These are phyloP conservation scores for Penicillium capsulatum DNA, from an alignment of 2,329 filamentous ascomycete genomes.

Conservation along the genomic window DNA sequence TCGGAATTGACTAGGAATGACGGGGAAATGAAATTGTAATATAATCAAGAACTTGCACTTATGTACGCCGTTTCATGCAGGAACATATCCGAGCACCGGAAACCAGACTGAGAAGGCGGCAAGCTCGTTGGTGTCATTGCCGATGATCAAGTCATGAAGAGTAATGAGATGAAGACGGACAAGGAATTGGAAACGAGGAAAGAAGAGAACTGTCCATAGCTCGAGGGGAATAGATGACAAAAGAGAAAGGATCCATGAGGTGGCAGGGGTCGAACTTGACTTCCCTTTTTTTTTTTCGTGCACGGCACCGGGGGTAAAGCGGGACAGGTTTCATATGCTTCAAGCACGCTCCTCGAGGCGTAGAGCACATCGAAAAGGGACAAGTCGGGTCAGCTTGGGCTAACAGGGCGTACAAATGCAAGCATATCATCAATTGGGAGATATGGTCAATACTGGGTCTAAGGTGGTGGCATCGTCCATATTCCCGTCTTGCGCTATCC, in stretches of 20 bases:
- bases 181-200: background rate
- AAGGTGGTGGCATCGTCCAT: no score
- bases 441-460: no score
- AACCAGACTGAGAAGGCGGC: constrained; percentile 9
- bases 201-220: constrained; percentile 3
- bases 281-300: background rate
- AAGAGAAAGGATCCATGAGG: background rate
- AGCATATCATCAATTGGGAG: no score
- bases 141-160: constrained; percentile 1
- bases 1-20: background rate
- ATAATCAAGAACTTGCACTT: constrained; percentile 15
- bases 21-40: constrained; percentile 7
- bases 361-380: no score
- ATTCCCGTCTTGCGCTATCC: no score
- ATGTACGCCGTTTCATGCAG: constrained; percentile 25
- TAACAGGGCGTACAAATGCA: no score
- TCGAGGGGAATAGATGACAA: background rate
- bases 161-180: background rate
- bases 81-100: constrained; percentile 15
- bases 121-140: constrained; percentile 5
- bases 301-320: background rate
- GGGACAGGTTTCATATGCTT: no score
- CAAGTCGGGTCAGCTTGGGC: no score
- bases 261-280: background rate
- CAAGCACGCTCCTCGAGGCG: no score